phyloP scores from a whole-genome alignment of 352 stramenopile genomes.

The Saprolegnia parasitica region DNA sequence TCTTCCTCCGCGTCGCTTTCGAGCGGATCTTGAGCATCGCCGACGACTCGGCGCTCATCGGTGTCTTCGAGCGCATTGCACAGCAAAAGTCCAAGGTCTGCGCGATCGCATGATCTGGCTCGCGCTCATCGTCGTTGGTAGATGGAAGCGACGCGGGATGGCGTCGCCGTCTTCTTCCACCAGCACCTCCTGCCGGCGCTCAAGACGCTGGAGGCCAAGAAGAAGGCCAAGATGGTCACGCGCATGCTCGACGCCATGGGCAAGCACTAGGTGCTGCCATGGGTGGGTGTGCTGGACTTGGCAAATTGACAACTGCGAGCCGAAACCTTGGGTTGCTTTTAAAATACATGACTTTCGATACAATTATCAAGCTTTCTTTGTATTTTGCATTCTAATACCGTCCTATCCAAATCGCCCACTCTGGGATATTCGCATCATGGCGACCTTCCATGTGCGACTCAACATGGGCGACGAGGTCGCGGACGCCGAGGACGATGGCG shows the following conservation, averaged over 20 bases:
- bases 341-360: conserved; percentile 8
- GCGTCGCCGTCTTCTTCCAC: conserved; percentile 72
- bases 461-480: not conserved
- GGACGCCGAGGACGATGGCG: not conserved
- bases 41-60: conserved; percentile 55
- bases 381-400: no score
- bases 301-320: conserved; percentile 2
- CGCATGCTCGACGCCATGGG: conserved; percentile 17
- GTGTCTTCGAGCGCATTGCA: conserved; percentile 24
- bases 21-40: conserved; percentile 67
- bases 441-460: conserved; percentile 6
- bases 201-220: conserved; percentile 6
- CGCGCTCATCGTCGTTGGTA: not conserved
- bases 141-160: conserved; percentile 49
- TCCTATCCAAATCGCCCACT: no score
- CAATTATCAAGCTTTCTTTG: not conserved
- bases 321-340: not conserved
- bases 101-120: no score
- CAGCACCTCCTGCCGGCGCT: conserved; percentile 40
- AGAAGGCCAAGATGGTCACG: not conserved
- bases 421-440: conserved; percentile 4
- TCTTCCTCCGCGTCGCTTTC: conserved; percentile 88
- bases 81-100: conserved; percentile 25
- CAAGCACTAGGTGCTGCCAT: not conserved
- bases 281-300: not conserved